A percentile compares a stretch with the other conserved stretches of the same genome.
Conservation (phyloP, 2,329 filamentous ascomycete species). For the Xylariomycetidae sp. region DNA sequence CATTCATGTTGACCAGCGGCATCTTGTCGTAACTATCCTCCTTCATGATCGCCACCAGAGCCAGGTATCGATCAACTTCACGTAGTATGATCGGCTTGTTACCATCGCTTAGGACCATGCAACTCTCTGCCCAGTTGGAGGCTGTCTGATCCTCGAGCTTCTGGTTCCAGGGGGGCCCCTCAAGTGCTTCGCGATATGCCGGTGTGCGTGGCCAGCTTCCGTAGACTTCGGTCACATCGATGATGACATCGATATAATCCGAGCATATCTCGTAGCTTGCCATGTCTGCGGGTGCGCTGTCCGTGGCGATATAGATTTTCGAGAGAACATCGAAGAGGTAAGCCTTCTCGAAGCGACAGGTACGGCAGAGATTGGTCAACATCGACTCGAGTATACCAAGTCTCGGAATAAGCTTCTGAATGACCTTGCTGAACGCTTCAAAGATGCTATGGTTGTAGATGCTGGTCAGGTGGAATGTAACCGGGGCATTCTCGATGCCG, state of each 20-base stretch:
- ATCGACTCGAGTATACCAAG: conserved; percentile 89
- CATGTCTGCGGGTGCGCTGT: conserved; percentile 89
- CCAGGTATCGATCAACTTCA: conserved; percentile 70
- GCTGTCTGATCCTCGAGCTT: conserved; percentile 62
- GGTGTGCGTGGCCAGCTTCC: conserved; percentile 64
- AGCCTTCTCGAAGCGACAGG: conserved; percentile 93
- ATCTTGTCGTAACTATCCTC: conserved; percentile 81
- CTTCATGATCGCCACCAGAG: conserved; percentile 81
- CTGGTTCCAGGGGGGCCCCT: conserved; percentile 57
- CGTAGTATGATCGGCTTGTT: conserved; percentile 62
- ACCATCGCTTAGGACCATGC: conserved; percentile 61
- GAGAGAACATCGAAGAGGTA: conserved; percentile 97
- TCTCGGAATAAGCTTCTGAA: conserved; percentile 93
- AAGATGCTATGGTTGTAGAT: conserved; percentile 99
- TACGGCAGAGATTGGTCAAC: conserved; percentile 88
- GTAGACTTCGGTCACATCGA: conserved; percentile 94
- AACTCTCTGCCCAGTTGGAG: conserved; percentile 62
- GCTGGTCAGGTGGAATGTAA: conserved; percentile 92
- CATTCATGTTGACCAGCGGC: conserved; percentile 81
- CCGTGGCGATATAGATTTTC: conserved; percentile 98
- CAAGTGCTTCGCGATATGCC: conserved; percentile 50
- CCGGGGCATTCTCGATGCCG: conserved; percentile 87
- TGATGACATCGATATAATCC: conserved; percentile 97
- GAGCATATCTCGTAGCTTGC: conserved; percentile 97
- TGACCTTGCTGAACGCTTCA: conserved; percentile 96